These are phyloP conservation scores for Blastobotrys peoriensis DNA, from an alignment of 805 yeast species.

Conservation along the genomic window DNA sequence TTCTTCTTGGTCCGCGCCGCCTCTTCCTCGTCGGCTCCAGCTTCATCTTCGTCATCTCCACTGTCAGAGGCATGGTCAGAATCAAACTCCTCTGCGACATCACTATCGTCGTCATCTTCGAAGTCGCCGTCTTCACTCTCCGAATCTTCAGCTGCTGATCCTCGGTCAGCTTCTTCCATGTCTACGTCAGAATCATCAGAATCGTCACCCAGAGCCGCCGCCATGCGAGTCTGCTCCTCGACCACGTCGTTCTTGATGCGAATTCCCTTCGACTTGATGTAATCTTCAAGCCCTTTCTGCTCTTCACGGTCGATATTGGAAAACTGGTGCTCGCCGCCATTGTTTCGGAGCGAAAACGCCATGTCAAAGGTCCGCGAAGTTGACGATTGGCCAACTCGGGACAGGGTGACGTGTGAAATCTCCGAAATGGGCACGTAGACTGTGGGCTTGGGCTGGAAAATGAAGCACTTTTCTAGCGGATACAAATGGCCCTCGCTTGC, in stretches of 20 bases:
- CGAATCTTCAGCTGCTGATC: slow-evolving; percentile 72
- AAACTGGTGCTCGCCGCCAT: slow-evolving; percentile 68
- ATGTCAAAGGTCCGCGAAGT: slow-evolving; percentile 89
- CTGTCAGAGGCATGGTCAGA: slow-evolving; percentile 46
- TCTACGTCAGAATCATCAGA: slow-evolving; percentile 47
- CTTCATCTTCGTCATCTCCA: slow-evolving; percentile 26
- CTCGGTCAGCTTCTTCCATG: slow-evolving; percentile 45
- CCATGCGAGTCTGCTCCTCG: slow-evolving; percentile 75
- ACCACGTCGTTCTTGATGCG: slow-evolving; percentile 83
- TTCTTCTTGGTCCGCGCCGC: slow-evolving; percentile 12
- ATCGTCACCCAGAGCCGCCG: slow-evolving; percentile 59
- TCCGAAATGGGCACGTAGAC: slow-evolving; percentile 85
- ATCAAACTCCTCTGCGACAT: slow-evolving; percentile 79
- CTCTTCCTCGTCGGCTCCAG: slow-evolving; percentile 20
- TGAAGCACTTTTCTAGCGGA: slow-evolving; percentile 84
- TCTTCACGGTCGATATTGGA: slow-evolving; percentile 89
- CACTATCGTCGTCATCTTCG: slow-evolving; percentile 52
- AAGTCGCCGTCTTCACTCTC: slow-evolving; percentile 81
- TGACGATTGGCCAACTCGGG: slow-evolving; percentile 74
- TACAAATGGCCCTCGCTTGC: slow-evolving; percentile 93
- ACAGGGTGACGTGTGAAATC: slow-evolving; percentile 67
- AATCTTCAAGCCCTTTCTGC: slow-evolving; percentile 70
- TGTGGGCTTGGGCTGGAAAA: slow-evolving; percentile 92
- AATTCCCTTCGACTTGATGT: slow-evolving; percentile 69
- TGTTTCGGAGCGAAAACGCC: slow-evolving; percentile 64